Evolutionary conservation across 75 land plant genomes (phyloP).

Genomic region (Sequoia sempervirens): DNA sequence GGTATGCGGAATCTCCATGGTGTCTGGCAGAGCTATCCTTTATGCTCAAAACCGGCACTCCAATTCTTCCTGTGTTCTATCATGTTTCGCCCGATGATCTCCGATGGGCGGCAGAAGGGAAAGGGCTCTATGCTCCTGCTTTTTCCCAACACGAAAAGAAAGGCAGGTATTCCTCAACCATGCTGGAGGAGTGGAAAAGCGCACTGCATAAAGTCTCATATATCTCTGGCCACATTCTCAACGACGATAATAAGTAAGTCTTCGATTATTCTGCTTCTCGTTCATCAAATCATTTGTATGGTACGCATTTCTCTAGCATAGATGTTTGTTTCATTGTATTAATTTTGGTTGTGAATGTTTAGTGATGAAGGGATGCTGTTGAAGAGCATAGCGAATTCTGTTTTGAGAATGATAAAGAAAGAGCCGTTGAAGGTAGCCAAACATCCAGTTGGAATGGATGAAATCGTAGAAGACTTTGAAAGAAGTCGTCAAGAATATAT

Average conservation of each 20-base stretch:
- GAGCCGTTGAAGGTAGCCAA: background rate
- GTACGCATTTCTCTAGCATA: too few species aligned
- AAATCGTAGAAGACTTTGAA: background rate
- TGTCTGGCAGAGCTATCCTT: background rate
- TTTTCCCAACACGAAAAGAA: background rate
- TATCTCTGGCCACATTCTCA: background rate
- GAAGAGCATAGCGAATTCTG: background rate
- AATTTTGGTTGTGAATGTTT: too few species aligned
- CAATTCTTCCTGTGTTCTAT: background rate
- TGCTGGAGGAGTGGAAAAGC: background rate
- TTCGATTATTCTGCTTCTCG: background rate
- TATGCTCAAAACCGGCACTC: background rate
- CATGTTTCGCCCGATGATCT: background rate
- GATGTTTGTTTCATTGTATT: too few species aligned
- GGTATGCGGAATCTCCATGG: background rate
- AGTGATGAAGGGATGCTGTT: background rate
- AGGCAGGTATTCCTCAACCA: background rate
- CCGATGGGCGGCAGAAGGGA: background rate
- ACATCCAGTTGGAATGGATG: background rate
- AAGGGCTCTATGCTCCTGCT: background rate
- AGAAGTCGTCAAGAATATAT: background rate
- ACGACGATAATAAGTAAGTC: background rate
- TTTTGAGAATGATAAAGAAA: background rate
- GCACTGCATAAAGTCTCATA: background rate
- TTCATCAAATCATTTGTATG: background rate